These are phyloP conservation scores for Ogataea neopini DNA, from an alignment of 805 yeast genomes.

Conservation along the genomic window DNA sequence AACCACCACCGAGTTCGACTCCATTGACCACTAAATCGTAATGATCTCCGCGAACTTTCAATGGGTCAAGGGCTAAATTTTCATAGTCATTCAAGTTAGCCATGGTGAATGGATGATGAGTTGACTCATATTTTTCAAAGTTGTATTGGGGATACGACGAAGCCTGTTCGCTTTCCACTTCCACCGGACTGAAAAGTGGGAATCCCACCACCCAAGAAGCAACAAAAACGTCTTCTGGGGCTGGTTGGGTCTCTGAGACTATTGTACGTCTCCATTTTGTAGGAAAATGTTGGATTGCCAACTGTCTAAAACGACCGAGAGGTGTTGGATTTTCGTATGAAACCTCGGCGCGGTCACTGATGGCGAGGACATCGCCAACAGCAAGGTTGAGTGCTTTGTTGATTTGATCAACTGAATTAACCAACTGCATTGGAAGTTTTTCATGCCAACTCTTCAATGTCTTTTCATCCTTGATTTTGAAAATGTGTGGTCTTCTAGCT, in stretches of 20 bases:
- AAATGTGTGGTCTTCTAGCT: conserved; percentile 57
- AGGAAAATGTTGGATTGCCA: conserved; percentile 61
- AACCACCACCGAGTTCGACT: conserved; percentile 96
- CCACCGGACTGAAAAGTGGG: conserved; percentile 85
- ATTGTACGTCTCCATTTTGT: conserved; percentile 46
- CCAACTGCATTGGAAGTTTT: conserved; percentile 21
- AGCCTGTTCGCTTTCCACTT: conserved; percentile 28
- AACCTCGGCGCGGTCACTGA: conserved; percentile 66
- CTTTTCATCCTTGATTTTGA: conserved; percentile 47
- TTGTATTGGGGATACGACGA: conserved; percentile 64
- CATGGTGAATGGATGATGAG: conserved; percentile 99
- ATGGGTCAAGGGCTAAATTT: conserved; percentile 52
- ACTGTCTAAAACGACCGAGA: conserved; percentile 79
- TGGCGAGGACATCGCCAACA: conserved; percentile 75
- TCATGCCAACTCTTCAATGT: conserved; percentile 47
- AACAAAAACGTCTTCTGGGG: conserved; percentile 45
- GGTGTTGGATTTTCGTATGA: conserved; percentile 96
- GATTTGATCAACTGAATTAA: conserved; percentile 21
- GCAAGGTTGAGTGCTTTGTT: conserved; percentile 42
- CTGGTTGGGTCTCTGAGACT: conserved; percentile 15
- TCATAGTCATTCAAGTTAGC: conserved; percentile 68
- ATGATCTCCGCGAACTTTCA: conserved; percentile 81
- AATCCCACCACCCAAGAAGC: conserved; percentile 89
- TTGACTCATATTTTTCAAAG: conserved; percentile 51
- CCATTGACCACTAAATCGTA: conserved; percentile 94